Conservation (phyloP, 257 asterid species). For the Capsicum rhomboideum region DNA sequence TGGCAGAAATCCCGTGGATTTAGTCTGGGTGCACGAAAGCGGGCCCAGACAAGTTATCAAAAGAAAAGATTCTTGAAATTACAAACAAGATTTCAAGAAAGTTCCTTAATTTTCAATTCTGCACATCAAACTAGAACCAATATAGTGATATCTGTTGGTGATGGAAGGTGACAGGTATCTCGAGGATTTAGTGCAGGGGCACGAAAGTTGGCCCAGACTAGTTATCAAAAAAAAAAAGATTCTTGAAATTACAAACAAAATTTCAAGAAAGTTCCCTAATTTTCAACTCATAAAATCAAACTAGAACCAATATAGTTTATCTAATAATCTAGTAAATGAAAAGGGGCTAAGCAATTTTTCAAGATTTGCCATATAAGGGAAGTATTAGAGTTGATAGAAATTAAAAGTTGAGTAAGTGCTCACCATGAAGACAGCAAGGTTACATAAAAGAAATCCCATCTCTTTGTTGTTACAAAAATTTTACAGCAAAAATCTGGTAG, state of each 20-base stretch:
- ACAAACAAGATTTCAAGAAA: slow-evolving; percentile 16
- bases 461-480: neutral
- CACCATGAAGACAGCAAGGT: neutral
- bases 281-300: neutral
- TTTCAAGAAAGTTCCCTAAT: slow-evolving; percentile 7
- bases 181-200: too few relatives aligned
- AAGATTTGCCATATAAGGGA: neutral
- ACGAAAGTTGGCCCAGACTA: too few relatives aligned
- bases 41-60: too few relatives aligned
- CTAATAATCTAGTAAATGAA: neutral
- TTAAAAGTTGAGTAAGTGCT: neutral
- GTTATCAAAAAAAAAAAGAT: neutral
- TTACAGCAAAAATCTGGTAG: neutral
- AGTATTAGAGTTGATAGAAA: neutral
- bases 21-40: too few relatives aligned
- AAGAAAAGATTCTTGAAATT: slow-evolving; percentile 2
- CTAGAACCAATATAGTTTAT: neutral
- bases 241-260: slow-evolving; percentile 11
- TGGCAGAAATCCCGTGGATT: too few relatives aligned
- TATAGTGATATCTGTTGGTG: slow-evolving; percentile 17
- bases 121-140: neutral
- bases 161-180: too few relatives aligned
- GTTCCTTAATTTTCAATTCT: neutral
- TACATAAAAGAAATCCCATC: neutral
- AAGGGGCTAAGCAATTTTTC: neutral